phyloP scores from a whole-genome alignment of 2,329 filamentous ascomycete genomes.

The Colletotrichum agaves region DNA sequence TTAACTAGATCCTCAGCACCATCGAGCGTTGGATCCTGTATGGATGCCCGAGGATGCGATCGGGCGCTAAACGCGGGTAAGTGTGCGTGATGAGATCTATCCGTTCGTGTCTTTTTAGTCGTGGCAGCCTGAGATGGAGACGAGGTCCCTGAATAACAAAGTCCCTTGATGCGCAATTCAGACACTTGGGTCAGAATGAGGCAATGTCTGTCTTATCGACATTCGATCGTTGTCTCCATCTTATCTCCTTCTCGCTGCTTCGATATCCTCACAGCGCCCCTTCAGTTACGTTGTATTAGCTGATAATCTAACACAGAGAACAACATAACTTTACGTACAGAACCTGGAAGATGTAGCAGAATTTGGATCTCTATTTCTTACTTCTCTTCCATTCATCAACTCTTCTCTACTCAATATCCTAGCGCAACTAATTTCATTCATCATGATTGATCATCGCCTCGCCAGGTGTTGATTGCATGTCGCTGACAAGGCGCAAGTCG shows the following conservation, averaged over 20 bases:
- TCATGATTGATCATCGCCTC: background rate
- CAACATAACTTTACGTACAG: too few species aligned
- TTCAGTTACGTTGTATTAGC: too few species aligned
- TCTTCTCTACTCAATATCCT: too few species aligned
- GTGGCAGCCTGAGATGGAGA: background rate
- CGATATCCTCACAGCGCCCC: background rate
- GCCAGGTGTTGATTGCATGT: background rate
- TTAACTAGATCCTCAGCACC: background rate
- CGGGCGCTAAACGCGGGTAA: slow-evolving; percentile 23
- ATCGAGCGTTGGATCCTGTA: slow-evolving; percentile 11
- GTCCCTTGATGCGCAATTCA: background rate
- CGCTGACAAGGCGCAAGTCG: background rate
- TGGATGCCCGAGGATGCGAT: slow-evolving; percentile 20
- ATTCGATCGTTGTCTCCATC: background rate
- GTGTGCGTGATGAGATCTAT: slow-evolving; percentile 13
- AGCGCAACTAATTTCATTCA: too few species aligned
- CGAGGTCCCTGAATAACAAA: background rate
- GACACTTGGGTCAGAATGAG: background rate
- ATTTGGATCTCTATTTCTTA: too few species aligned
- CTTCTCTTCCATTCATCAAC: too few species aligned
- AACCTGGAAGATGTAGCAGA: too few species aligned
- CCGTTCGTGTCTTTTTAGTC: background rate
- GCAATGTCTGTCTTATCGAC: background rate
- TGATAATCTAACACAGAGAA: too few species aligned
- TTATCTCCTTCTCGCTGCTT: background rate